phyloP scores from a whole-genome alignment of 495 filamentous ascomycete species.

The Melanomma pulvis-pyrius region DNA sequence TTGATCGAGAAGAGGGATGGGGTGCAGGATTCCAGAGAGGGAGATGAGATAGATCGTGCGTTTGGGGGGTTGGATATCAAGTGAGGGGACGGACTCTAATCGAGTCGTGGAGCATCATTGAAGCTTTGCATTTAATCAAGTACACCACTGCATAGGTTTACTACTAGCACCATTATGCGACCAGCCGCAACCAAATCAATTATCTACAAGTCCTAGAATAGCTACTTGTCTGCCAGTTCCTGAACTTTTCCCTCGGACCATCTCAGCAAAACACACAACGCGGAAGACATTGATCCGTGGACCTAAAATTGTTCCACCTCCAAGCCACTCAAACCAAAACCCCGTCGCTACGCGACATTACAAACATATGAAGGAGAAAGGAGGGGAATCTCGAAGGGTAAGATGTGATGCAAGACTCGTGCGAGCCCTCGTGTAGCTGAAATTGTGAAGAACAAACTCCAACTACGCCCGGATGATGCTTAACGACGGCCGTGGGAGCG shows the following conservation, averaged over 20 bases:
- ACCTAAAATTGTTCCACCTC: not conserved
- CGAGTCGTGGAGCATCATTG: not conserved
- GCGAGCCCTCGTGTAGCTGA: constrained; percentile 4
- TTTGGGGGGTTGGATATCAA: constrained; percentile 69
- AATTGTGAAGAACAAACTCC: constrained; percentile 14
- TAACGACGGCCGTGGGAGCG: constrained; percentile 97
- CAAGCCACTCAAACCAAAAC: constrained; percentile 2
- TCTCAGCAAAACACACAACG: not conserved
- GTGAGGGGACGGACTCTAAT: constrained; percentile 9
- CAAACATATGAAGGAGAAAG: constrained; percentile 40
- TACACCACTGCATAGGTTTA: not conserved
- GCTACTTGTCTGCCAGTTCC: constrained; percentile 19
- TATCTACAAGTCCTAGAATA: constrained; percentile 31
- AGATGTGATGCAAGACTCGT: constrained; percentile 11
- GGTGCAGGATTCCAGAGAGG: constrained; percentile 52
- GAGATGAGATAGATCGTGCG: constrained; percentile 83
- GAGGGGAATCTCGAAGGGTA: constrained; percentile 38
- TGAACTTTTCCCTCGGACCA: constrained; percentile 1
- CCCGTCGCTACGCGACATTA: constrained; percentile 37
- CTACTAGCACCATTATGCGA: constrained; percentile 5
- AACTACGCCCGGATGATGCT: constrained; percentile 18
- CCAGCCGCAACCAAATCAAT: constrained; percentile 30
- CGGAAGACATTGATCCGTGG: not conserved
- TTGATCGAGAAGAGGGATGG: constrained; percentile 34
- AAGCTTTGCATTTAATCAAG: not conserved